These are phyloP conservation scores for Tulasnella sp. DNA, from an alignment of 768 basidiomycete species.

Conservation along the genomic window DNA sequence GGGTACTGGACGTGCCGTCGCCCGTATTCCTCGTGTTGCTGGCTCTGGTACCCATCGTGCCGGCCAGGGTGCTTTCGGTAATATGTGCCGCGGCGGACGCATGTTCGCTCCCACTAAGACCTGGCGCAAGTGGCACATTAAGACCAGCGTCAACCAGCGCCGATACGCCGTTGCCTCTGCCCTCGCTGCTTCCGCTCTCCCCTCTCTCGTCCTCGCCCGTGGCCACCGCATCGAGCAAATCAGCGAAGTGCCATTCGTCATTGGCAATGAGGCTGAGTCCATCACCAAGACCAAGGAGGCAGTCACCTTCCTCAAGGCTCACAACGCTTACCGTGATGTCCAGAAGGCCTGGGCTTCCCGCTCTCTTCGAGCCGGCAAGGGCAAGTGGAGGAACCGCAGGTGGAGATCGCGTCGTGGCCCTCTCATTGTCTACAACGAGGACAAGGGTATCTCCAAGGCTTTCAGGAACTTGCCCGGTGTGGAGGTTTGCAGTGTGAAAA, in stretches of 20 bases:
- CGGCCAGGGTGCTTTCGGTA: conserved; percentile 98
- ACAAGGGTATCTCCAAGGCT: conserved; percentile 94
- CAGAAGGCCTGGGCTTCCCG: conserved; percentile 95
- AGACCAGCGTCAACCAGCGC: conserved; percentile 98
- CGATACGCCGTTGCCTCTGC: conserved; percentile 89
- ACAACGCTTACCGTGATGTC: conserved; percentile 85
- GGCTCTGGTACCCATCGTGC: conserved; percentile 98
- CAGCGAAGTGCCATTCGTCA: conserved; percentile 91
- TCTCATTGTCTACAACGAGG: conserved; percentile 92
- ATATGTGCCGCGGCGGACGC: conserved; percentile 99
- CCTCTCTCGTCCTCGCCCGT: conserved; percentile 95
- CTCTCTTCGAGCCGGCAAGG: conserved; percentile 94
- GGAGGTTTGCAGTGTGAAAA: conserved; percentile 87
- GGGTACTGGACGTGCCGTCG: conserved; percentile 99
- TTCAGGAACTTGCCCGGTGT: conserved; percentile 99
- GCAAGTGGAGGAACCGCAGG: conserved; percentile 93
- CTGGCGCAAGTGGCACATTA: conserved; percentile 99
- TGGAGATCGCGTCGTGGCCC: conserved; percentile 97
- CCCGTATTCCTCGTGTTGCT: conserved; percentile 99
- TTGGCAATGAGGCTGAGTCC: conserved; percentile 67
- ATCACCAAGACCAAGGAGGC: conserved; percentile 97
- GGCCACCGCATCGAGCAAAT: conserved; percentile 98
- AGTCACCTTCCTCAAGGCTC: conserved; percentile 79
- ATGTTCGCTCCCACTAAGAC: conserved; percentile 99
- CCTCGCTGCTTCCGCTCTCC: conserved; percentile 93